phyloP scores from a whole-genome alignment of 768 basidiomycete species.

The Amanita inopinata region DNA sequence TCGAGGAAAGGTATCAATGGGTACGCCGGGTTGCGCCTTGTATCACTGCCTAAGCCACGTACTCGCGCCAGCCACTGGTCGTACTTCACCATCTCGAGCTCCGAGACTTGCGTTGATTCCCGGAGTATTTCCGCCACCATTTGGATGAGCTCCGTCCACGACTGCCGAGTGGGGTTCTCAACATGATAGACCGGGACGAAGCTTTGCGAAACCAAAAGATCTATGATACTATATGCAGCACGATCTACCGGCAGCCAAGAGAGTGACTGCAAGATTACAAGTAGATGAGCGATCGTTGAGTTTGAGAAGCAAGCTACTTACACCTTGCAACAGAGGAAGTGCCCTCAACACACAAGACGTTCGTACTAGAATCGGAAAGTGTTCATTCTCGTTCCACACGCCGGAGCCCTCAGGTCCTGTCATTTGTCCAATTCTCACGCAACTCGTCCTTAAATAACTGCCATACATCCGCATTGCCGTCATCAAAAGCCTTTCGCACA shows the following conservation, averaged over 20 bases:
- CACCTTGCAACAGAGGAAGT: constrained; percentile 22
- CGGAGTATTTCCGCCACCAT: constrained; percentile 19
- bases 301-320: constrained; percentile 13
- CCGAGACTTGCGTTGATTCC: constrained; percentile 4
- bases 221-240: constrained; percentile 20
- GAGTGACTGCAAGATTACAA: constrained; percentile 16
- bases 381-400: constrained; percentile 28
- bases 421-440: constrained; percentile 27
- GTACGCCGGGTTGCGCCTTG: constrained; percentile 17
- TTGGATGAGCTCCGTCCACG: constrained; percentile 21
- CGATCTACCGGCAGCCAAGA: constrained; percentile 29
- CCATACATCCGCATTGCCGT: constrained; percentile 21
- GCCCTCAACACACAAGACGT: constrained; percentile 19
- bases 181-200: constrained; percentile 24
- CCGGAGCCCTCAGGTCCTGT: constrained; percentile 26
- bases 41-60: constrained; percentile 19
- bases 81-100: constrained; percentile 19
- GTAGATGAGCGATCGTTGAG: background rate
- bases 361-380: constrained; percentile 25
- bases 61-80: constrained; percentile 21
- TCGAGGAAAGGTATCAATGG: constrained; percentile 24
- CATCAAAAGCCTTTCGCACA: constrained; percentile 23
- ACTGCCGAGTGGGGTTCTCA: constrained; percentile 27
- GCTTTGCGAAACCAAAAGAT: constrained; percentile 22
- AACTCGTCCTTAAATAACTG: constrained; percentile 16